Evolutionary conservation across 2,329 filamentous ascomycete species (phyloP).

Genomic region (Diaporthe aspalathi): DNA sequence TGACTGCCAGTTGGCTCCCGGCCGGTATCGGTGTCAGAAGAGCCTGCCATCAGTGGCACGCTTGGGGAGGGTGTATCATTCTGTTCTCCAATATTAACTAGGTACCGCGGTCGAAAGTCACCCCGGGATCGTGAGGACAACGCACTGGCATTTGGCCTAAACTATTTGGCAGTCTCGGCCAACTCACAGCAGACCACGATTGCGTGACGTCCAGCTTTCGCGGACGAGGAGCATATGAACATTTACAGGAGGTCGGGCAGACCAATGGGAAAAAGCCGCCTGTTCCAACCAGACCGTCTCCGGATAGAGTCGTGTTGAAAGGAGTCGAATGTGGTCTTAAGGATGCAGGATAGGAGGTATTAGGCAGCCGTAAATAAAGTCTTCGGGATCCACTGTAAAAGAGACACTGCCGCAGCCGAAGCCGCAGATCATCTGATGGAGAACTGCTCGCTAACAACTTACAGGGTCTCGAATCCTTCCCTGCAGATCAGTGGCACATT

Average conservation of each 20-base stretch:
- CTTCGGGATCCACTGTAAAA: neutral
- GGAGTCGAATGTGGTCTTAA: neutral
- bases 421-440: neutral
- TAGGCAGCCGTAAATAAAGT: neutral
- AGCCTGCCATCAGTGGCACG: neutral
- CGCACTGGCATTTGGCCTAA: neutral
- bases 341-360: neutral
- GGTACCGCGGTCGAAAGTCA: neutral
- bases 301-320: too few relatives aligned
- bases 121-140: neutral
- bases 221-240: neutral
- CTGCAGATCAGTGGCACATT: neutral
- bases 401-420: neutral
- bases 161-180: neutral
- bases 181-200: neutral
- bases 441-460: neutral
- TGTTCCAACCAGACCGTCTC: neutral
- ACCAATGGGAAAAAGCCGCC: too few relatives aligned
- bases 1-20: neutral
- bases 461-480: slow-evolving; percentile 3
- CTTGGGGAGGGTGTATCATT: neutral
- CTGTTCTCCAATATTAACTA: neutral
- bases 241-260: too few relatives aligned
- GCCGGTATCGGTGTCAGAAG: neutral
- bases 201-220: neutral